Percentiles rank a stretch among this genome's conserved stretches.
Conservation (phyloP, 2,329 filamentous ascomycete genomes). For the Alternaria ethzedia region DNA sequence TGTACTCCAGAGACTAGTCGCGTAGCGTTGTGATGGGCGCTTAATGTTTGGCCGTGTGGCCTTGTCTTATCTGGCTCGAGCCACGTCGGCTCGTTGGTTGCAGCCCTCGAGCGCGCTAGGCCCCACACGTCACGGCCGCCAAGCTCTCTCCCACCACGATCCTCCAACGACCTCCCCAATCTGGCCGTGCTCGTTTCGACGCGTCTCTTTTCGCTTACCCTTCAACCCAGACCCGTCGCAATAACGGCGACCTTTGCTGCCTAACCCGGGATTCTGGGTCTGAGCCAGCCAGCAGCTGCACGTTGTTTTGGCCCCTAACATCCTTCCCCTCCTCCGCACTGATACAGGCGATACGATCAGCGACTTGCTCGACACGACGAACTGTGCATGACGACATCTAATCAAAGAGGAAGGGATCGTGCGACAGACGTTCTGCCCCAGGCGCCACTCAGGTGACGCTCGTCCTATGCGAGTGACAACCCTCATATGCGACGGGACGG, state of each 20-base stretch:
- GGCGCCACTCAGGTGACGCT: constrained; percentile 22
- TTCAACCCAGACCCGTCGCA: constrained; percentile 6
- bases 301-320: constrained; percentile 9
- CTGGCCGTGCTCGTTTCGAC: constrained; percentile 9
- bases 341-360: constrained; percentile 6
- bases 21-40: constrained; percentile 26
- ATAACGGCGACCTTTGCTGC: constrained; percentile 17
- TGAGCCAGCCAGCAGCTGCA: constrained; percentile 9
- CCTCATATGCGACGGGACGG: constrained; percentile 6
- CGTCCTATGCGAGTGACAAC: constrained; percentile 19
- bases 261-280: constrained; percentile 19
- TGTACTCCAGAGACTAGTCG: constrained; percentile 13
- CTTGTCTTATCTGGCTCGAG: constrained; percentile 25
- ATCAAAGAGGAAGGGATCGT: background rate
- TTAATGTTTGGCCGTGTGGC: constrained; percentile 26
- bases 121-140: constrained; percentile 15
- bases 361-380: background rate
- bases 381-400: background rate
- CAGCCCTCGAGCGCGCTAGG: constrained; percentile 14
- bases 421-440: background rate
- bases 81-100: constrained; percentile 20
- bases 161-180: constrained; percentile 15
- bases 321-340: constrained; percentile 3
- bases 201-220: constrained; percentile 18
- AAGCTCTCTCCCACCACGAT: constrained; percentile 1